phyloP scores from a whole-genome alignment of 345 rosid genomes.

The Anastatica hierochuntica region DNA sequence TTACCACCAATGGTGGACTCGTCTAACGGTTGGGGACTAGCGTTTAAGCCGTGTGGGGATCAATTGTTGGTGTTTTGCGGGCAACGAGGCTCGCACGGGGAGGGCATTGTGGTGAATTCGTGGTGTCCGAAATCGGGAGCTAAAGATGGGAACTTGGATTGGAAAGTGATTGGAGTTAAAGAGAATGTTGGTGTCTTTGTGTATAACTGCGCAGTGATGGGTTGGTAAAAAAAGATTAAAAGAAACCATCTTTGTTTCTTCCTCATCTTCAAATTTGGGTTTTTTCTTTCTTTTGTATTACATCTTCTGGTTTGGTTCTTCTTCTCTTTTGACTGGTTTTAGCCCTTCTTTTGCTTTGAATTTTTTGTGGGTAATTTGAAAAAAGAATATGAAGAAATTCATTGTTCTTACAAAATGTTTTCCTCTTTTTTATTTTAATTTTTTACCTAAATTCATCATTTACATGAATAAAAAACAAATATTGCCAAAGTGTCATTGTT shows the following conservation, averaged over 20 bases:
- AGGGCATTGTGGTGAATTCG: slow-evolving; percentile 57
- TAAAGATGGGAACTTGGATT: slow-evolving; percentile 49
- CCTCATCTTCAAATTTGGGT: too few relatives aligned
- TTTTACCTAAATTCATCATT: too few relatives aligned
- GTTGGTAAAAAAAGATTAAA: slow-evolving; percentile 50
- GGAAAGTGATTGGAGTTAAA: slow-evolving; percentile 72
- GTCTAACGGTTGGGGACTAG: slow-evolving; percentile 81
- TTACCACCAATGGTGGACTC: slow-evolving; percentile 68
- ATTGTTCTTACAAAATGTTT: too few relatives aligned
- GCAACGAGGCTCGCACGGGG: slow-evolving; percentile 58
- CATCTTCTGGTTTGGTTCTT: neutral
- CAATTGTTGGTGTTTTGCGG: slow-evolving; percentile 63
- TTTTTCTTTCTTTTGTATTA: neutral
- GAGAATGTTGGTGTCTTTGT: slow-evolving; percentile 73
- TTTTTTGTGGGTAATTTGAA: too few relatives aligned
- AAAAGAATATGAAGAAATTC: too few relatives aligned
- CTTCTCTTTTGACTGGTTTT: neutral
- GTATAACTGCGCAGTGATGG: slow-evolving; percentile 82
- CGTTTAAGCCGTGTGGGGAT: slow-evolving; percentile 72
- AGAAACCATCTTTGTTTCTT: slow-evolving; percentile 6
- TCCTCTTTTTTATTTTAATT: too few relatives aligned
- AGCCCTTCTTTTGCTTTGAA: neutral
- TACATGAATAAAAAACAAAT: too few relatives aligned
- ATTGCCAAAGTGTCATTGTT: too few relatives aligned
- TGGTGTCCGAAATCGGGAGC: slow-evolving; percentile 65